Conservation (phyloP, 2,329 filamentous ascomycete species). For the Exophiala mesophila region DNA sequence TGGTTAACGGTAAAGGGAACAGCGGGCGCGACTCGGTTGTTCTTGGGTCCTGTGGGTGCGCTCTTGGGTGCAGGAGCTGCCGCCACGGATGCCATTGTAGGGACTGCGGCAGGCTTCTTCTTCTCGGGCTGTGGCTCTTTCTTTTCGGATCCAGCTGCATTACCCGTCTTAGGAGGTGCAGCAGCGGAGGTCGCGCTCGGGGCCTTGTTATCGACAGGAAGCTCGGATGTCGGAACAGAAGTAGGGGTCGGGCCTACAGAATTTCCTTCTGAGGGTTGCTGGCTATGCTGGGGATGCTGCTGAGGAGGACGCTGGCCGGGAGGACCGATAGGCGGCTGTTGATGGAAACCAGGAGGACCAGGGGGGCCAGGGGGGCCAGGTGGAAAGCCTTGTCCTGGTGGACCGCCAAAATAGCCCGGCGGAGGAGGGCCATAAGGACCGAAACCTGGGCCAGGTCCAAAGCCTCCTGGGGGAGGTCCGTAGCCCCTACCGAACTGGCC, state of each 20-base stretch:
- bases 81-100: constrained; percentile 24
- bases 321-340: constrained; percentile 52
- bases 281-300: constrained; percentile 30
- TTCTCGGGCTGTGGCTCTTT: constrained; percentile 26
- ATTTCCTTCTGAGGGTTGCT: constrained; percentile 26
- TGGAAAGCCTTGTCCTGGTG: constrained; percentile 65
- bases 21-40: constrained; percentile 41
- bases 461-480: constrained; percentile 48
- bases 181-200: constrained; percentile 34
- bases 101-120: constrained; percentile 22
- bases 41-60: constrained; percentile 33
- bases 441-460: constrained; percentile 59
- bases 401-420: constrained; percentile 66
- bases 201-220: constrained; percentile 39
- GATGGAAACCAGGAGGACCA: constrained; percentile 53
- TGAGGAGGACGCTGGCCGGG: constrained; percentile 41
- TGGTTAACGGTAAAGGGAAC: constrained; percentile 38
- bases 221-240: constrained; percentile 39
- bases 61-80: constrained; percentile 17
- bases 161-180: constrained; percentile 23
- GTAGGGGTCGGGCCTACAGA: constrained; percentile 27
- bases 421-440: constrained; percentile 69
- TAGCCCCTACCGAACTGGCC: constrained; percentile 44
- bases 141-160: constrained; percentile 22
- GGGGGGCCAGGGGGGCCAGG: constrained; percentile 55